Evolutionary conservation across 352 stramenopile genomes (phyloP).

Genomic region (Pythium brassicae): DNA sequence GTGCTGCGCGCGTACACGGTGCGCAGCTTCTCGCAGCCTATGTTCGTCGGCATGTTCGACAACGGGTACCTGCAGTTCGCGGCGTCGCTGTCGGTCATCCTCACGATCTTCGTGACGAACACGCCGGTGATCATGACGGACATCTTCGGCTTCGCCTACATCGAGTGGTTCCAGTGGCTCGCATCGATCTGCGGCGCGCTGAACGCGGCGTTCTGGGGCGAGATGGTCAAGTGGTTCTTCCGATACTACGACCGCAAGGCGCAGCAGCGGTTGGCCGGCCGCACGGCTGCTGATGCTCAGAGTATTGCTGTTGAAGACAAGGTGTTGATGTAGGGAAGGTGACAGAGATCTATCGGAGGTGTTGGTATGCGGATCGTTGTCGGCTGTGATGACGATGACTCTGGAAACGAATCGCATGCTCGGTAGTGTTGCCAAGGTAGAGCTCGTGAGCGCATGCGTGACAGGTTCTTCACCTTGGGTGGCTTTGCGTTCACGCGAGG

Average conservation of each 20-base stretch:
- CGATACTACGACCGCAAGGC: constrained; percentile 16
- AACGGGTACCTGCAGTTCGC: constrained; percentile 69
- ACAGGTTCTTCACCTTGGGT: too few species aligned
- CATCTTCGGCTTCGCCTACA: constrained; percentile 47
- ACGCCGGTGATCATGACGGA: constrained; percentile 35
- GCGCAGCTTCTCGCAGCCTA: constrained; percentile 57
- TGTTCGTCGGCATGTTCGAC: constrained; percentile 53
- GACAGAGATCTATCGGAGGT: too few species aligned
- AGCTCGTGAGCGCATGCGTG: too few species aligned
- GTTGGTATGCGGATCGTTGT: too few species aligned
- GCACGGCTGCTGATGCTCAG: too few species aligned
- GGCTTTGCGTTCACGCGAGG: too few species aligned
- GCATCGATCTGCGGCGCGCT: constrained; percentile 22
- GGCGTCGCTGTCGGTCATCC: constrained; percentile 30
- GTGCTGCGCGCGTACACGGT: constrained; percentile 75
- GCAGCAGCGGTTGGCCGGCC: constrained; percentile 1
- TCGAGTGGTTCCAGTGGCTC: constrained; percentile 39
- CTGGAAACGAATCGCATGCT: too few species aligned
- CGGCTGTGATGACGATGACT: too few species aligned
- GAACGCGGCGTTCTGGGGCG: constrained; percentile 29
- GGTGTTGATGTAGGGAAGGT: too few species aligned
- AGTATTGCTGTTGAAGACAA: too few species aligned
- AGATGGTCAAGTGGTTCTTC: constrained; percentile 32
- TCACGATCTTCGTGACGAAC: constrained; percentile 44
- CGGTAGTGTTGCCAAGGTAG: too few species aligned